Conservation (phyloP, 2,329 filamentous ascomycete genomes). For the Colletotrichum tabaci region DNA sequence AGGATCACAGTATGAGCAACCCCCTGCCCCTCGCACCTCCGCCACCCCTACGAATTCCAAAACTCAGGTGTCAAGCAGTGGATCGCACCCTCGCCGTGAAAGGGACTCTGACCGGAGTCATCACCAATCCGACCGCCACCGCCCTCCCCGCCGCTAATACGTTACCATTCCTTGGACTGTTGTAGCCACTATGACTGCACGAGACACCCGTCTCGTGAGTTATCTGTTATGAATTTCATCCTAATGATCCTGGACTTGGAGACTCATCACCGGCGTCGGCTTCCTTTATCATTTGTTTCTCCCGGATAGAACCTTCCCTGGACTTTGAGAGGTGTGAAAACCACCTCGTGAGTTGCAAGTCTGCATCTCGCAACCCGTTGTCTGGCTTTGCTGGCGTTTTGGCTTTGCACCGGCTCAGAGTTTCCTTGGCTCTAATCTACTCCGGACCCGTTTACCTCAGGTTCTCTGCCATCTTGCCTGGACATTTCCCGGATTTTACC, state of each 20-base stretch:
- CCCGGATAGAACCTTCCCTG: constrained; percentile 38
- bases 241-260: constrained; percentile 42
- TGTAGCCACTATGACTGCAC: constrained; percentile 36
- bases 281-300: constrained; percentile 41
- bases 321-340: constrained; percentile 35
- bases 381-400: constrained; percentile 39
- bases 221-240: constrained; percentile 41
- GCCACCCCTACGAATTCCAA: constrained; percentile 56
- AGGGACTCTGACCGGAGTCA: constrained; percentile 57
- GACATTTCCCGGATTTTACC: constrained; percentile 23
- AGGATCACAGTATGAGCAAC: constrained; percentile 67
- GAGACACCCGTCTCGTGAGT: constrained; percentile 42
- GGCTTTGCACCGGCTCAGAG: constrained; percentile 24
- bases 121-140: constrained; percentile 56
- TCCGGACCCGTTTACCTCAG: constrained; percentile 17
- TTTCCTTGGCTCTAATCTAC: constrained; percentile 22
- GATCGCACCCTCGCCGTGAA: constrained; percentile 54
- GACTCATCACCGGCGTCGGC: constrained; percentile 43
- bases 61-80: constrained; percentile 57
- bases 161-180: constrained; percentile 21
- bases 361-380: constrained; percentile 41
- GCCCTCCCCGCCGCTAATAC: constrained; percentile 55
- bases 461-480: constrained; percentile 23
- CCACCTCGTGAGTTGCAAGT: constrained; percentile 41
- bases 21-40: constrained; percentile 57